Evolutionary conservation across 2,329 filamentous ascomycete genomes (phyloP).

Genomic region (Hortaea werneckii): DNA sequence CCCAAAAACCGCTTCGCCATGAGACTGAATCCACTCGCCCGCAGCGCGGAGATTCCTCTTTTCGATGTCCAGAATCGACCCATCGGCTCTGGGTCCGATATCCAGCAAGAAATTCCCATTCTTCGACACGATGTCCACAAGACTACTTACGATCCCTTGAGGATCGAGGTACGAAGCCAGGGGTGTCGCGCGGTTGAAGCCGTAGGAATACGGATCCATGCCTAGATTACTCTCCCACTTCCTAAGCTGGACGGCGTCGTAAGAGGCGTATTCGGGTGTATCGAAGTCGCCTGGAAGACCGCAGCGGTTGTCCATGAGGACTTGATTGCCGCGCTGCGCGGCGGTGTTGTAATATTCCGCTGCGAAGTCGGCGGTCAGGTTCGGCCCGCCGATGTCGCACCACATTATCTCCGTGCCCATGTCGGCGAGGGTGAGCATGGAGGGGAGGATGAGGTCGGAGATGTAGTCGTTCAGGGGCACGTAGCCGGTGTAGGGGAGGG

Average conservation of each 20-base stretch:
- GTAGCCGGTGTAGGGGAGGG: constrained; percentile 35
- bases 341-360: constrained; percentile 34
- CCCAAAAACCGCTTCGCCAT: constrained; percentile 47
- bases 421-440: constrained; percentile 35
- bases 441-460: constrained; percentile 31
- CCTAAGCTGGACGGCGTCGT: constrained; percentile 39
- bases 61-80: constrained; percentile 43
- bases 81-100: constrained; percentile 47
- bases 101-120: constrained; percentile 50
- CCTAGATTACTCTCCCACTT: constrained; percentile 53
- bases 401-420: constrained; percentile 39
- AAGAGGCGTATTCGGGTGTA: constrained; percentile 49
- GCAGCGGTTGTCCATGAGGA: constrained; percentile 48
- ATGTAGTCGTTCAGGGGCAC: constrained; percentile 34
- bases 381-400: constrained; percentile 39
- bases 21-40: constrained; percentile 44
- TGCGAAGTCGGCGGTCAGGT: constrained; percentile 34
- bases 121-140: constrained; percentile 45
- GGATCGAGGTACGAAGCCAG: constrained; percentile 43
- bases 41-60: constrained; percentile 39
- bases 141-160: constrained; percentile 35
- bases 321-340: constrained; percentile 34
- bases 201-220: constrained; percentile 52
- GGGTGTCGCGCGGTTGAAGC: constrained; percentile 48
- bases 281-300: constrained; percentile 49